Evolutionary conservation across 192 early-diverging fungal genomes (phyloP), one percentile per base, ranked within the genome.

Genomic region (Phycomyces nitens): DNA sequence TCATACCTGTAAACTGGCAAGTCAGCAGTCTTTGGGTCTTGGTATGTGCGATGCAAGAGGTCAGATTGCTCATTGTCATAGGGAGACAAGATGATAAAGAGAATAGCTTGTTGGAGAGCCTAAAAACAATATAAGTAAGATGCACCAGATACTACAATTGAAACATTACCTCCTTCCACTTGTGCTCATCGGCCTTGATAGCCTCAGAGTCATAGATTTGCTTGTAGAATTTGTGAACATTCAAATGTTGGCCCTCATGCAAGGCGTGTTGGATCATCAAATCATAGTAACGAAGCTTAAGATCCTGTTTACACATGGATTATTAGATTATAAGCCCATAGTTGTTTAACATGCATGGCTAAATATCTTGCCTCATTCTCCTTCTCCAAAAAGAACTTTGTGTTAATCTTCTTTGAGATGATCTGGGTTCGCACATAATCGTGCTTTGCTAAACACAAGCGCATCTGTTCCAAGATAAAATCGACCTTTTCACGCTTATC

Each of bases 391-490:
- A 99, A 99, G 76, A 92, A 97, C 77, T 93, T 93, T 6, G 88
- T 84, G 77, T 88, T 95, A 73, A 99, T 97, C 81, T 97, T 99
- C 64, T 86, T 85, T 80, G 92, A 92, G 50, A 98, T 95, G 53
- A 99, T 95, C 56, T 94, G 92, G 66, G 89, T 89, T 29, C 95
- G 79, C 3, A 88, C 80, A 70, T 92, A 98, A 77, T 99, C 97
- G 47, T 85, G 84, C 83, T 96, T 98, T 38, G 91, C 89, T 44
- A 99, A 74, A 64, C 89, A 90, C 38, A 99, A 82, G 38, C 97
- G 88, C 91, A 99, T 96, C 76, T 99, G 97, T 77, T 98, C 96
- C 39, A 99, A 74, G 69, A 99, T 96, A 74, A 99, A 99, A 65
- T 97, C 95, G 0, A 94, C 96, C 83, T 99, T 99, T 76, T 99